phyloP scores from a whole-genome alignment of 805 yeast species.

The Cyberlindnera americana region DNA sequence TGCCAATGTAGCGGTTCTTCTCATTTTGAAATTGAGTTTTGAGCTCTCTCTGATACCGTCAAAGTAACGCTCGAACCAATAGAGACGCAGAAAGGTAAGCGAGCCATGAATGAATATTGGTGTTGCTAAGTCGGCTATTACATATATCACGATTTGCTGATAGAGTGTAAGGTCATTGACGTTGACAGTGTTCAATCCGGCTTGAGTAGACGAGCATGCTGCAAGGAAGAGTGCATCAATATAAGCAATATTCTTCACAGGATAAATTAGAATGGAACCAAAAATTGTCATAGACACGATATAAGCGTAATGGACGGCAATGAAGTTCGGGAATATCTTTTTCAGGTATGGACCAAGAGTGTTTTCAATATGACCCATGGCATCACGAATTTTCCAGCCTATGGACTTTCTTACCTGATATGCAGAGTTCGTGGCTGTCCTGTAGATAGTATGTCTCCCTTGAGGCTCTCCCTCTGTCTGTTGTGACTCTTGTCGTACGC shows the following conservation, averaged over 20 bases:
- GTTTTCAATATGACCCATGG: constrained; percentile 30
- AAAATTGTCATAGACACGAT: constrained; percentile 56
- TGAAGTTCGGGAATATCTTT: constrained; percentile 39
- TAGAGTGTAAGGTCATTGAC: constrained; percentile 59
- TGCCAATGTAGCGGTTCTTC: constrained; percentile 73
- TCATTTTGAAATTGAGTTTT: constrained; percentile 74
- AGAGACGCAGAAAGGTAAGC: constrained; percentile 71
- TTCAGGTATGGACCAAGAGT: constrained; percentile 34
- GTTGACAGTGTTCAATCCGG: constrained; percentile 83
- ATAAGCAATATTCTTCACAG: constrained; percentile 60
- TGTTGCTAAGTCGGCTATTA: constrained; percentile 64
- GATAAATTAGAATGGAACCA: constrained; percentile 75
- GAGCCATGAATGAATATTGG: constrained; percentile 87
- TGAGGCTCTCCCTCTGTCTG: background rate
- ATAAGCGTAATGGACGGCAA: constrained; percentile 71
- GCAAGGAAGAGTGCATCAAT: constrained; percentile 79
- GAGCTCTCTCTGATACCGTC: constrained; percentile 77
- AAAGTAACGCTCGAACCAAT: constrained; percentile 86
- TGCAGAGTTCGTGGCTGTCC: constrained; percentile 15
- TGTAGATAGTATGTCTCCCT: constrained; percentile 3
- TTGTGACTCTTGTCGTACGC: background rate
- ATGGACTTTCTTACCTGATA: constrained; percentile 30
- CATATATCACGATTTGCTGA: constrained; percentile 75
- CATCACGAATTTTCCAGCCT: constrained; percentile 39
- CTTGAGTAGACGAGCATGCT: constrained; percentile 80